Base-by-base conservation (phyloP, 1,139 yeast genomes). In the Nematodospora anomalae region DNA sequence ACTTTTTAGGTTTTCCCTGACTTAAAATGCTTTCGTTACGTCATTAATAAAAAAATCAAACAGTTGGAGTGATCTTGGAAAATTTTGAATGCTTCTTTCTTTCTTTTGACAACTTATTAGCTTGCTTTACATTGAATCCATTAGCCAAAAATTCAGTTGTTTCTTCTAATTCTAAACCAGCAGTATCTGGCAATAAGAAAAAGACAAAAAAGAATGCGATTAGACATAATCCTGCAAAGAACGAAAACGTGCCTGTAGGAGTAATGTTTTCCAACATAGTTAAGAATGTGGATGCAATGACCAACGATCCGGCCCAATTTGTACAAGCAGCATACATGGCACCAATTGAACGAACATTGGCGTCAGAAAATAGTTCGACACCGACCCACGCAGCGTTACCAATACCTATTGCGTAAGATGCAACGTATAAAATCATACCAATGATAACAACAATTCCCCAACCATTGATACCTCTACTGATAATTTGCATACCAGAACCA, bases 371-470 rank as follows among this genome's bases (percentile, higher is more conserved):
- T 52, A 89, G 68, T 62, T 90, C 98, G 37, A 92, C 86, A 55
- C 95, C 97, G 53, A 92, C 96, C 98, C 98, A 90, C 34, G 98
- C 97, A 42, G 88, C 90, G 57, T 90, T 88, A 62, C 98, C 98
- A 49, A 89, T 86, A 50, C 97, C 97, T 47, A 87, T 70, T 29
- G 97, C 96, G 58, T 89, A 90, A 43, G 84, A 80, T 4, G 95
- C 96, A 35, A 89, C 96, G 55, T 76, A 92, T 37, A 79, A 60
- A 50, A 90, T 87, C 88, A 89, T 88, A 44, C 88, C 83, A 23
- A 89, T 71, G 45, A 92, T 83, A 40, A 90, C 80, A 9, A 88
- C 80, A 45, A 85, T 77, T 10, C 96, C 95, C 96, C 97, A 89
- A 2, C 87, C 81, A 26, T 80, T 67, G 30, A 83, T 77, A 4